phyloP scores from a whole-genome alignment of 805 yeast species.

The Jamesozyma lodderae region DNA sequence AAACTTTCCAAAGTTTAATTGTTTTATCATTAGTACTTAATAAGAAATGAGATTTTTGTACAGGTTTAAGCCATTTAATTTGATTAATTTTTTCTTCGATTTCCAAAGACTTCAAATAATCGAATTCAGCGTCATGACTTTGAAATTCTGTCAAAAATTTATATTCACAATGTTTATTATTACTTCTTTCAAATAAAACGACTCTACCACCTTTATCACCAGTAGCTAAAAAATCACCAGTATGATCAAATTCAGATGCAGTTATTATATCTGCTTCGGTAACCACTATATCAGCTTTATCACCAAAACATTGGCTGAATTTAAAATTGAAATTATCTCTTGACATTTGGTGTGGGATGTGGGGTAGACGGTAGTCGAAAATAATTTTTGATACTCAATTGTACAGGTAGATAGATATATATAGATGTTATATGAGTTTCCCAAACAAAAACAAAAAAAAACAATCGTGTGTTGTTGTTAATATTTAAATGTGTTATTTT shows the following conservation, averaged over 20 bases:
- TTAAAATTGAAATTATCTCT: conserved; percentile 39
- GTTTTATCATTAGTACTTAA: conserved; percentile 94
- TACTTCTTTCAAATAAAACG: conserved; percentile 86
- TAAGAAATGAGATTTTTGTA: conserved; percentile 82
- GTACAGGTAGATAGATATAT: no score
- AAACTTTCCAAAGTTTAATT: conserved; percentile 94
- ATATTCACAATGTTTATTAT: conserved; percentile 74
- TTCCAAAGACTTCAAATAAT: conserved; percentile 88
- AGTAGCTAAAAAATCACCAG: conserved; percentile 93
- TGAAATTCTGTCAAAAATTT: conserved; percentile 95
- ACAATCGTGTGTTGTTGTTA: no score
- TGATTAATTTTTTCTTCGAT: conserved; percentile 97
- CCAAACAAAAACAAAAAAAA: neutral
- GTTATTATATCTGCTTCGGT: conserved; percentile 97
- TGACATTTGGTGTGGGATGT: conserved; percentile 15
- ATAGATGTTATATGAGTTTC: no score
- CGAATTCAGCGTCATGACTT: conserved; percentile 97
- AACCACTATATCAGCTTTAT: conserved; percentile 93
- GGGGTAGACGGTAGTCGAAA: neutral
- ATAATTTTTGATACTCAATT: neutral
- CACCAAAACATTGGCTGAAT: conserved; percentile 97
- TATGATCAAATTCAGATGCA: conserved; percentile 90
- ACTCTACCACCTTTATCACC: conserved; percentile 99
- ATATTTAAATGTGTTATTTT: no score
- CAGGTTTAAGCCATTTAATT: conserved; percentile 86